Percentiles rank a stretch among this genome's conserved stretches.
phyloP scores from a whole-genome alignment of 2,329 filamentous ascomycete species.

The Cercospora zeae-maydis region DNA sequence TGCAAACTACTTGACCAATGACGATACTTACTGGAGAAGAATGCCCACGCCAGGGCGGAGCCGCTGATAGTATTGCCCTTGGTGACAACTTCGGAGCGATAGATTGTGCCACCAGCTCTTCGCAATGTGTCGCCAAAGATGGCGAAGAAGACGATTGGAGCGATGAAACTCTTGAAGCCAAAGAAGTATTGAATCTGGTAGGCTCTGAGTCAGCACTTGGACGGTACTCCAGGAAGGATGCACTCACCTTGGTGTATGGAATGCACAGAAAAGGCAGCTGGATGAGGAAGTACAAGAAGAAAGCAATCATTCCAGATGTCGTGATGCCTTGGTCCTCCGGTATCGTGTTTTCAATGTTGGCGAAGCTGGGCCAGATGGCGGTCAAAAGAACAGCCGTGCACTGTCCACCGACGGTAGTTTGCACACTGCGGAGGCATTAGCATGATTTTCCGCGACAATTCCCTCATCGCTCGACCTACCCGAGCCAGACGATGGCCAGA shows the following conservation, averaged over 20 bases:
- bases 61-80: constrained; percentile 30
- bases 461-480: not conserved
- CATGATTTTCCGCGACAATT: not conserved
- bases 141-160: constrained; percentile 35
- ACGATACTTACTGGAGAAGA: constrained; percentile 21
- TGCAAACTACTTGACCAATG: too few species aligned
- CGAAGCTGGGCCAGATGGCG: constrained; percentile 57
- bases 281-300: constrained; percentile 55
- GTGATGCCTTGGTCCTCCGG: constrained; percentile 51
- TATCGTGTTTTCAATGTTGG: constrained; percentile 51
- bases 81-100: constrained; percentile 33
- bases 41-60: constrained; percentile 31
- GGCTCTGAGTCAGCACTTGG: not conserved
- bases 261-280: constrained; percentile 56
- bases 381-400: constrained; percentile 28
- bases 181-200: constrained; percentile 29
- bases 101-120: constrained; percentile 32
- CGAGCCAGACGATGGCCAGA: constrained; percentile 35
- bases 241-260: constrained; percentile 42
- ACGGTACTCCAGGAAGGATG: not conserved
- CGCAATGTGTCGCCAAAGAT: constrained; percentile 33
- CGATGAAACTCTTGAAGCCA: constrained; percentile 43
- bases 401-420: constrained; percentile 30
- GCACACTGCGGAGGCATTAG: constrained; percentile 16
- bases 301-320: constrained; percentile 53